Evolutionary conservation across 768 basidiomycete species (phyloP).

Genomic region (Kwoniella mangroviensis): DNA sequence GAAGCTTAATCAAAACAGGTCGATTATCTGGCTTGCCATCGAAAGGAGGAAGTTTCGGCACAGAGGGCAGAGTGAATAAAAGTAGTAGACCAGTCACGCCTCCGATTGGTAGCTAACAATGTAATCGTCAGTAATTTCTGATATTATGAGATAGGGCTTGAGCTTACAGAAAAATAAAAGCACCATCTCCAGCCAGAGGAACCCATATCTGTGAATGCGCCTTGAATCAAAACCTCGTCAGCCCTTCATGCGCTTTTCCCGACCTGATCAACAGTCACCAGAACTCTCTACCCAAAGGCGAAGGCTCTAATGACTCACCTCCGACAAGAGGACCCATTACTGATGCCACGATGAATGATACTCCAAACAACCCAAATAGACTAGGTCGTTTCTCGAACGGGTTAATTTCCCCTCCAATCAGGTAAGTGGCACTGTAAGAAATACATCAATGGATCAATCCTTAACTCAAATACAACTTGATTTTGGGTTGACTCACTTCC

Average conservation of each 20-base stretch:
- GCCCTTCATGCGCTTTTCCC: too few species aligned
- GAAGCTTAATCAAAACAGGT: slow-evolving; percentile 8
- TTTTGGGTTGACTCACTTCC: slow-evolving; percentile 23
- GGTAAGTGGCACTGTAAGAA: slow-evolving; percentile 26
- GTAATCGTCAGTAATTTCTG: background rate
- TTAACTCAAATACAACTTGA: background rate
- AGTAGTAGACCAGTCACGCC: slow-evolving; percentile 27
- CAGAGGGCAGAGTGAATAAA: slow-evolving; percentile 26
- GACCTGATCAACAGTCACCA: too few species aligned
- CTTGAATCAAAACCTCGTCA: background rate
- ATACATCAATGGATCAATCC: background rate
- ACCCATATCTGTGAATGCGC: slow-evolving; percentile 34
- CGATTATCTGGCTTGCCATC: slow-evolving; percentile 30
- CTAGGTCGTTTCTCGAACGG: slow-evolving; percentile 40
- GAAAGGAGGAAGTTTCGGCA: slow-evolving; percentile 28
- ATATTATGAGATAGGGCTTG: background rate
- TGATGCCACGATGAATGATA: slow-evolving; percentile 35
- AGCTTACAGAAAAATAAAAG: slow-evolving; percentile 32
- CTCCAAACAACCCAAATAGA: slow-evolving; percentile 34
- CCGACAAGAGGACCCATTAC: slow-evolving; percentile 42
- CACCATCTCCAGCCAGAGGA: slow-evolving; percentile 34
- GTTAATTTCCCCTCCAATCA: slow-evolving; percentile 36
- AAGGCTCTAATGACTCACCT: slow-evolving; percentile 8
- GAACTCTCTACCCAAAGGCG: too few species aligned
- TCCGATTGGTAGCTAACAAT: slow-evolving; percentile 27